Base-by-base conservation (phyloP, 2,329 filamentous ascomycete genomes). In the Clarireedia homoeocarpa region DNA sequence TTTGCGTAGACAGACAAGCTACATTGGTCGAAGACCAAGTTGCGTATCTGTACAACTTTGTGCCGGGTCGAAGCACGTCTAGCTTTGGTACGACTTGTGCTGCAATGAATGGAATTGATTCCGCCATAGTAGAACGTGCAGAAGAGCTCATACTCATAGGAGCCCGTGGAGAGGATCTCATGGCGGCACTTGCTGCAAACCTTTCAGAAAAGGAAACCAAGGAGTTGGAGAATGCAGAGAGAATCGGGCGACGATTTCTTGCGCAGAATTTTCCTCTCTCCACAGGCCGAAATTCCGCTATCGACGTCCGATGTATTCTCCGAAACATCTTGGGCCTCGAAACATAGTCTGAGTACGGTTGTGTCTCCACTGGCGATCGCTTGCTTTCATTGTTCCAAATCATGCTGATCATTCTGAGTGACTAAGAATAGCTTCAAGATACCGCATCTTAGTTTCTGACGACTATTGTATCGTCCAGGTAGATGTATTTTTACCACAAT, bases 11-110 rank as follows among this genome's bases (percentile, higher is more conserved):
- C 59, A 68, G 72, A 23, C 67, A 77, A 1, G 77, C 79, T 3
- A 67, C 72, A 0, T 70, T 75, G 5, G 65, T 73, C 2, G 79
- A 85, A 26, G 78, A 88, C 1, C 83, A 88, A 61, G 77, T 91
- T 30, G 84, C 80, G 0, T 90, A 88, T 65, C 78, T 96, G 1
- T 95, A 92, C 70, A 86, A 83, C 27, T 72, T 86, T n/a, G 66
- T 71, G 4, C 63, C 75, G 2, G 91, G 91, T 0, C 79, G 85
- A 55, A 92, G 85, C 63, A 82, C 76, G 6, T 86, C 88, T 14
- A 96, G 91, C 67, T 95, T 95, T 66, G 94, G 94, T 0, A 88
- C 85, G 27, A 80, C 81, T 71, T 97, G 94, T 67, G 94, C 94
- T 27, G 84, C 84, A 3, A 81, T 95, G 70, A 96, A 95, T 65